These are phyloP conservation scores for Coix lacrymajobi DNA, from an alignment of 176 grass and related monocot genomes.

Conservation along the genomic window DNA sequence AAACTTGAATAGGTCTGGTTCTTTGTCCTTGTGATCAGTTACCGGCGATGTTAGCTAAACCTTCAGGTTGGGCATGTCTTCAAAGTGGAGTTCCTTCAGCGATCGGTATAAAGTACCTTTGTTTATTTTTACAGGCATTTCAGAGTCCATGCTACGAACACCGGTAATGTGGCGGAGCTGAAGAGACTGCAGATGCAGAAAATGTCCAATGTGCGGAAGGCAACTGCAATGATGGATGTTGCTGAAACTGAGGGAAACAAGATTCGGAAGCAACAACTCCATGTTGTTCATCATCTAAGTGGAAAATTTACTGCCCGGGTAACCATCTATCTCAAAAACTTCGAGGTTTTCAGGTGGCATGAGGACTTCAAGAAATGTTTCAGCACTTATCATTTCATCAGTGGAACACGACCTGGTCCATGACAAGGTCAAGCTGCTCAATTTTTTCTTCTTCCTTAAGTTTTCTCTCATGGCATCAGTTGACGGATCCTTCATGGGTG, in stretches of 20 bases:
- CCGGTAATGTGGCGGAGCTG: slow-evolving; percentile 40
- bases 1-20: slow-evolving; percentile 23
- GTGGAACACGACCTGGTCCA: slow-evolving; percentile 9
- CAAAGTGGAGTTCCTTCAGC: slow-evolving; percentile 45
- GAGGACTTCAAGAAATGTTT: slow-evolving; percentile 46
- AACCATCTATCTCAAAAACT: slow-evolving; percentile 36
- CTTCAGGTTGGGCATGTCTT: slow-evolving; percentile 46
- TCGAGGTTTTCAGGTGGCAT: slow-evolving; percentile 42
- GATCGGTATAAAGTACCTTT: slow-evolving; percentile 31
- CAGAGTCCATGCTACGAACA: slow-evolving; percentile 26
- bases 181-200: slow-evolving; percentile 29
- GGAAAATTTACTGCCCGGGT: slow-evolving; percentile 35
- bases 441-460: slow-evolving; percentile 39
- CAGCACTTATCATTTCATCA: neutral
- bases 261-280: slow-evolving; percentile 34
- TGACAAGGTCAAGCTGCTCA: slow-evolving; percentile 35
- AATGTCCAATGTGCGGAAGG: slow-evolving; percentile 40
- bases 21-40: neutral
- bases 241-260: slow-evolving; percentile 40
- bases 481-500: slow-evolving; percentile 9
- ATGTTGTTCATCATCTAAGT: slow-evolving; percentile 39
- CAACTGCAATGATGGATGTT: slow-evolving; percentile 40
- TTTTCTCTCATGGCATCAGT: slow-evolving; percentile 27
- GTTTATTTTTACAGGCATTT: slow-evolving; percentile 10
- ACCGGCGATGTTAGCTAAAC: slow-evolving; percentile 35